Evolutionary conservation across 78 protist genomes (phyloP), one percentile per base, ranked within the genome.

Genomic region (Creolimax fragrantissima): DNA sequence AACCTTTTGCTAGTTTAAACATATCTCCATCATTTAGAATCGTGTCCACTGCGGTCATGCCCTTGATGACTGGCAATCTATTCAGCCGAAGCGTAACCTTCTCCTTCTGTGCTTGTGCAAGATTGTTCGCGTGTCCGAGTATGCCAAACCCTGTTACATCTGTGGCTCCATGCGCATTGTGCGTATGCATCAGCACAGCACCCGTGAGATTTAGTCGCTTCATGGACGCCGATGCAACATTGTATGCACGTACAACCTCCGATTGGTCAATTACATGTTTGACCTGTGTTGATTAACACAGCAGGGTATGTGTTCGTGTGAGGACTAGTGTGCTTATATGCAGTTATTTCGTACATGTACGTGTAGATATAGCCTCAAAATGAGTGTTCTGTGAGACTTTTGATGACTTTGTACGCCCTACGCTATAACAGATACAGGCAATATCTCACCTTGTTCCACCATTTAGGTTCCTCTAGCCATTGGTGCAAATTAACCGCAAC

Each of bases 101-200:
- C 7, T 2, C 85, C 35, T 45, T 35, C 89, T 95, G 96, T 39
- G 89, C 91, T 39, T 81, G 83, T 0, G 96, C 97, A 4, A 96
- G 92, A 67, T 96, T 96, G 32, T 43, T 58, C 32, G 95, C 89
- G 94, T 96, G 97, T 5, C 97, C 97, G 2, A 94, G 35, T 3
- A 95, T 81, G 5, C 97, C 97, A 41, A 96, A 96, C 3, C 98
- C 98, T 0, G 98, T 97, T 45, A 97, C 97, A 81, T 97, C 98
- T 2, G 98, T 97, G 37, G 96, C 95, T 2, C 94, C 97, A 58
- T 92, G 96, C 4, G 98, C 97, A 4, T 89, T 92, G 44, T 94
- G 67, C 47, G 89, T 94, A 66, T 41, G 93, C 97, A 97, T 95
- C 58, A 97, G 90, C 4, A 92, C 6, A 17, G 89, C 58, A 0